Conservation (phyloP, 73 alveolate species). For the Effrenium voratum region DNA sequence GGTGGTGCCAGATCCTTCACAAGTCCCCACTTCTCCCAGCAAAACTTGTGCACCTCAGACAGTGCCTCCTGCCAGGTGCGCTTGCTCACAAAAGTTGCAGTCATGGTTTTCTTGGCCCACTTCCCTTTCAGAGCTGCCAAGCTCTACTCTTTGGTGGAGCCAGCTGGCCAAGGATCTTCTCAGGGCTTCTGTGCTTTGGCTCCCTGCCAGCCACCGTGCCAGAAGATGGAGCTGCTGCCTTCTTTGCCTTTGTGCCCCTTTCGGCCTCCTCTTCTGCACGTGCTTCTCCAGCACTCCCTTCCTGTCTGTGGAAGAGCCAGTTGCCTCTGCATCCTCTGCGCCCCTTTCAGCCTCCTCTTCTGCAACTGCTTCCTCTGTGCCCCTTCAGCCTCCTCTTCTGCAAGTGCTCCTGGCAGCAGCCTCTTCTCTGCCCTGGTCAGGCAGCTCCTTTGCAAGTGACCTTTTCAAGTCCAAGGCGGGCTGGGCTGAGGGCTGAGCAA, state of each 20-base stretch:
- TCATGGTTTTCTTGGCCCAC: not conserved
- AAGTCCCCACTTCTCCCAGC: not conserved
- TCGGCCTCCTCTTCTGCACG: not conserved
- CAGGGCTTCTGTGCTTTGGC: not conserved
- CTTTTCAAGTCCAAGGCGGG: not conserved
- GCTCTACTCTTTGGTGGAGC: not conserved
- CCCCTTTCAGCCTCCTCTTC: not conserved
- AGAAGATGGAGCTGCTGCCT: constrained; percentile 8
- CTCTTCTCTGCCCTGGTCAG: not conserved
- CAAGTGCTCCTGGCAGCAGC: not conserved
- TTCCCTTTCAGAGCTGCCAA: not conserved
- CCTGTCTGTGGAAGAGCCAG: too few relatives aligned
- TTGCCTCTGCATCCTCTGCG: not conserved
- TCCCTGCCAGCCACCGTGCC: not conserved
- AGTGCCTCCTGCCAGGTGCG: not conserved
- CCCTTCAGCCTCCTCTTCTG: not conserved
- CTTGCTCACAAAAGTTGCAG: not conserved
- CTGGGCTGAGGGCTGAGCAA: not conserved
- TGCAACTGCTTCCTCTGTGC: not conserved
- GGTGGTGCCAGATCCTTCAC: not conserved
- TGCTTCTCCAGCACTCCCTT: too few relatives aligned
- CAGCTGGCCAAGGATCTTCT: not conserved
- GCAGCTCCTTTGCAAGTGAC: not conserved
- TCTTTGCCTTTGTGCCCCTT: not conserved
- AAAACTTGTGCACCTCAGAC: not conserved